A percentile compares a stretch with the other conserved stretches of the same genome.
These are phyloP conservation scores for Pleochaeta shiraiana DNA, from an alignment of 2,329 filamentous ascomycete species.

Conservation along the genomic window DNA sequence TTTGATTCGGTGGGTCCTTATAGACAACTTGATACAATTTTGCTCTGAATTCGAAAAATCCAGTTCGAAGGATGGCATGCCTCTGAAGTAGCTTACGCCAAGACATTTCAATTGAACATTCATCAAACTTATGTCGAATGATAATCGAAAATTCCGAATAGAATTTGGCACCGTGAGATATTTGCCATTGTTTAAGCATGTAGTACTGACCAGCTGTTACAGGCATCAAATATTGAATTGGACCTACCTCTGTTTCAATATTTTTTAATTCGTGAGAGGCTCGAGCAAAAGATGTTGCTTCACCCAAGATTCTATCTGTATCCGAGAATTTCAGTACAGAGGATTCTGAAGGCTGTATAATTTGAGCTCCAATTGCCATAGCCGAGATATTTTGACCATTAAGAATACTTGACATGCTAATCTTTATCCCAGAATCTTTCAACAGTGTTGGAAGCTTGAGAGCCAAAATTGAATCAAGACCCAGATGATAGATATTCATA, in stretches of 20 bases:
- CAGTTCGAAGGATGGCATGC: conserved; percentile 45
- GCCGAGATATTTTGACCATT: conserved; percentile 38
- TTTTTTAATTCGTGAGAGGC: conserved; percentile 19
- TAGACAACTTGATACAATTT: conserved; percentile 45
- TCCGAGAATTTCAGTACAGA: conserved; percentile 18
- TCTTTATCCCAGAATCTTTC: conserved; percentile 34
- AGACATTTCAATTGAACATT: conserved; percentile 26
- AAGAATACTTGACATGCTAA: conserved; percentile 52
- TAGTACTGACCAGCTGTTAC: conserved; percentile 59
- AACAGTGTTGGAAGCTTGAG: conserved; percentile 63
- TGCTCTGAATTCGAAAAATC: conserved; percentile 26
- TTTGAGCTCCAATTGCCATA: conserved; percentile 30
- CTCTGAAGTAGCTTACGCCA: conserved; percentile 37
- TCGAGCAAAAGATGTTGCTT: conserved; percentile 22
- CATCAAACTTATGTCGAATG: conserved; percentile 22
- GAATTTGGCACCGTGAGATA: conserved; percentile 42
- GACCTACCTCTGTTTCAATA: conserved; percentile 22
- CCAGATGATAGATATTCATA: conserved; percentile 59
- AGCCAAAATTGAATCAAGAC: conserved; percentile 77
- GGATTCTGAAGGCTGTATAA: neutral
- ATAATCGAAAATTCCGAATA: conserved; percentile 49
- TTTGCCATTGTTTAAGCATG: conserved; percentile 59
- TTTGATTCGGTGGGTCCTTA: conserved; percentile 19
- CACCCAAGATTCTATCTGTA: conserved; percentile 20
- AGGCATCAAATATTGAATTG: conserved; percentile 34